Percentiles rank a stretch among this genome's conserved stretches.
phyloP scores from a whole-genome alignment of 2,329 filamentous ascomycete genomes.

The Fusarium euwallaceae region DNA sequence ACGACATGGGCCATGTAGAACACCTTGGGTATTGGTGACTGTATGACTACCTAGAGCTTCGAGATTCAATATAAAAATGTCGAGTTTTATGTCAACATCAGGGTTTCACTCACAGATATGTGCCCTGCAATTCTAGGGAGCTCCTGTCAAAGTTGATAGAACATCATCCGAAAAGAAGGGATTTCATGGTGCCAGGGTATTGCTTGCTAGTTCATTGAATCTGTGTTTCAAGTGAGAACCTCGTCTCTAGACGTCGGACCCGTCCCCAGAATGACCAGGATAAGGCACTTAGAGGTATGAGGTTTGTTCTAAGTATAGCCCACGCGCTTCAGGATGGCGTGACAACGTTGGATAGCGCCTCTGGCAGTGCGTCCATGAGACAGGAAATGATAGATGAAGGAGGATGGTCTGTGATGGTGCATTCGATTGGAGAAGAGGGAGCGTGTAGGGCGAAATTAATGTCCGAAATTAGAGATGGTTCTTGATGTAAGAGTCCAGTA shows the following conservation, averaged over 20 bases:
- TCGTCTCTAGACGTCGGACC: neutral
- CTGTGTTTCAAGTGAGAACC: conserved; percentile 25
- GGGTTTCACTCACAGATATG: neutral
- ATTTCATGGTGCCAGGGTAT: conserved; percentile 9
- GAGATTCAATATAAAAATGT: conserved; percentile 7
- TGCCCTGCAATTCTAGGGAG: neutral
- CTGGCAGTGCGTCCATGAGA: conserved; percentile 4
- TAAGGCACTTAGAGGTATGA: neutral
- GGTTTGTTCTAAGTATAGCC: conserved; percentile 18
- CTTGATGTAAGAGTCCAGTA: neutral
- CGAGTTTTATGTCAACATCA: neutral
- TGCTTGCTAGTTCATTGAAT: conserved; percentile 8
- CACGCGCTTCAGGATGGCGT: conserved; percentile 25
- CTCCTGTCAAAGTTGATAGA: neutral
- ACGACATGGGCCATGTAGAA: conserved; percentile 26
- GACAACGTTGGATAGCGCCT: conserved; percentile 10
- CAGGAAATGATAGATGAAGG: conserved; percentile 9
- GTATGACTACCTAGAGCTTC: conserved; percentile 20
- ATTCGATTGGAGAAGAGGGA: neutral
- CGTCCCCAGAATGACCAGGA: conserved; percentile 9
- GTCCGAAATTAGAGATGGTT: conserved; percentile 15
- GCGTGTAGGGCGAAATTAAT: conserved; percentile 17
- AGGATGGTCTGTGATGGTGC: conserved; percentile 12
- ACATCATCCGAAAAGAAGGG: conserved; percentile 4
- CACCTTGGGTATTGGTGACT: conserved; percentile 21